A percentile compares a stretch with the other conserved stretches of the same genome.
Evolutionary conservation across 106 monocot species (phyloP).

Genomic region (Amphibolis antarctica): DNA sequence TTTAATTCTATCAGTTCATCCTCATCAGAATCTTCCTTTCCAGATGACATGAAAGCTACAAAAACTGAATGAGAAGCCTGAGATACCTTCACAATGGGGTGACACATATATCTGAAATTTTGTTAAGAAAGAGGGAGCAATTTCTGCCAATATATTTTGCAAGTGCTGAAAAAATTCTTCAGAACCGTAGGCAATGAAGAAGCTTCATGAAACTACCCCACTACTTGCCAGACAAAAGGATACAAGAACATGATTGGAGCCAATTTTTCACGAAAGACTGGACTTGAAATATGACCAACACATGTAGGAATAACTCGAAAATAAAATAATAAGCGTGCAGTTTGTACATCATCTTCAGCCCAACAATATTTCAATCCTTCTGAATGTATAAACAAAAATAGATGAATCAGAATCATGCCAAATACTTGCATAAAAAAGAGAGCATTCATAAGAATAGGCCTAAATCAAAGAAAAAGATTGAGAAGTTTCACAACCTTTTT

Average conservation of each 20-base stretch:
- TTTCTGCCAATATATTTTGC: background rate
- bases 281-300: slow-evolving; percentile 39
- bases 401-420: background rate
- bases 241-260: slow-evolving; percentile 90
- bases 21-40: slow-evolving; percentile 45
- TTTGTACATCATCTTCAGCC: slow-evolving; percentile 83
- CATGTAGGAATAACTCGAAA: slow-evolving; percentile 80
- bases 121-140: background rate
- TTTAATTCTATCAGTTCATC: slow-evolving; percentile 48
- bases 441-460: background rate
- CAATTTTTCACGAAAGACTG: slow-evolving; percentile 40
- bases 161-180: background rate
- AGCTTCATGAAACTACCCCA: background rate
- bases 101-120: slow-evolving; percentile 58
- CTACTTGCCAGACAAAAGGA: slow-evolving; percentile 30
- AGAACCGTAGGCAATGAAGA: background rate
- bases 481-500: slow-evolving; percentile 26
- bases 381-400: background rate
- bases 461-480: slow-evolving; percentile 4
- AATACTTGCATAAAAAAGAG: background rate
- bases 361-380: slow-evolving; percentile 45
- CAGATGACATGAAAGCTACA: slow-evolving; percentile 69
- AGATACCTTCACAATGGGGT: slow-evolving; percentile 82
- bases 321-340: slow-evolving; percentile 75
- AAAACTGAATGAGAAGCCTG: slow-evolving; percentile 88